phyloP scores from a whole-genome alignment of 805 yeast genomes.

The Kazachstania taianensis region DNA sequence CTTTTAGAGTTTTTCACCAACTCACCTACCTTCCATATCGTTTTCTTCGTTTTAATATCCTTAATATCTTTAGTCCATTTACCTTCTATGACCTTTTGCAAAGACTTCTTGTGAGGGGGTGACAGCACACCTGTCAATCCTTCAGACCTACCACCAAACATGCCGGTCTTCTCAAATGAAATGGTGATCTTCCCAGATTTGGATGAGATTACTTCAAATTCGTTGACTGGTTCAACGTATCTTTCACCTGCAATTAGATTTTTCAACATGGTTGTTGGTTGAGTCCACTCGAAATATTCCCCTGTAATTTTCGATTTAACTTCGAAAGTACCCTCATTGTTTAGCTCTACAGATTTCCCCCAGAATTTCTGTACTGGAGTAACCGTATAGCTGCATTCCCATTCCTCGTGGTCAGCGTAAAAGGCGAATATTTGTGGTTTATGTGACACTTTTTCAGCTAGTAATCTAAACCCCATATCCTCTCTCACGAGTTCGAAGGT shows the following conservation, averaged over 20 bases:
- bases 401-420: constrained; percentile 57
- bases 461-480: constrained; percentile 60
- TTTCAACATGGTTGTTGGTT: constrained; percentile 73
- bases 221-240: constrained; percentile 76
- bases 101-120: constrained; percentile 7
- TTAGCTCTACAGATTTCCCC: constrained; percentile 86
- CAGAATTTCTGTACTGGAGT: constrained; percentile 82
- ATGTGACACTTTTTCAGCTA: constrained; percentile 82
- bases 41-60: constrained; percentile 28
- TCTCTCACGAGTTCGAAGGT: constrained; percentile 85
- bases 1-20: constrained; percentile 46
- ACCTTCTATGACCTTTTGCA: constrained; percentile 36
- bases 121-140: constrained; percentile 32
- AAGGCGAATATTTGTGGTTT: constrained; percentile 76
- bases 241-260: constrained; percentile 92
- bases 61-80: constrained; percentile 72
- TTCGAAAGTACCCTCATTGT: constrained; percentile 59
- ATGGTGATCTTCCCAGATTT: constrained; percentile 61
- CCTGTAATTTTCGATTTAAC: constrained; percentile 50
- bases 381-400: constrained; percentile 60
- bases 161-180: constrained; percentile 72
- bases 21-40: constrained; percentile 64
- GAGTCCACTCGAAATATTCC: constrained; percentile 65
- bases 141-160: constrained; percentile 77
- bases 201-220: constrained; percentile 56